Conservation (phyloP, 768 basidiomycete genomes). For the Hygrophoropsis aurantiaca region DNA sequence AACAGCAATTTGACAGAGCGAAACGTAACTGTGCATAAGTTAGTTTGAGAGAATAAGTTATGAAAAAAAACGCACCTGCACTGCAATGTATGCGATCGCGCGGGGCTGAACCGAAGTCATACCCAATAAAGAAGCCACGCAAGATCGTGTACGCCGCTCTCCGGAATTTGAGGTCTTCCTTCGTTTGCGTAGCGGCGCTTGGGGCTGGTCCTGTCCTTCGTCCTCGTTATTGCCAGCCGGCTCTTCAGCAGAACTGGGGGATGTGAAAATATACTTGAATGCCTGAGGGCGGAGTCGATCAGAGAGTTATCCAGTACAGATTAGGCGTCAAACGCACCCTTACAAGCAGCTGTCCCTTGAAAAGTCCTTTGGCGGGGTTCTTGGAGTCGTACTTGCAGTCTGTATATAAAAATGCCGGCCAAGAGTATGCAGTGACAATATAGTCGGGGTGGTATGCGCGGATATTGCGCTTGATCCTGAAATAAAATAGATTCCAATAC, state of each 20-base stretch:
- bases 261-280: constrained; percentile 17
- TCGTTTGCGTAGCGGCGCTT: too few relatives aligned
- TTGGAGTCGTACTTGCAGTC: constrained; percentile 5
- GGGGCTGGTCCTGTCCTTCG: not conserved
- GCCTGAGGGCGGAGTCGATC: constrained; percentile 4
- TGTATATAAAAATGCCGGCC: constrained; percentile 20
- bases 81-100: constrained; percentile 21
- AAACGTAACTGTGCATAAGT: constrained; percentile 13
- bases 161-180: not conserved
- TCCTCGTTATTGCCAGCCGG: not conserved
- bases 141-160: constrained; percentile 6
- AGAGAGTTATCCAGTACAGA: not conserved
- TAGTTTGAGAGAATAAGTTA: too few relatives aligned
- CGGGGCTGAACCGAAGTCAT: constrained; percentile 15
- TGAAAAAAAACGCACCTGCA: constrained; percentile 16
- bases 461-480: constrained; percentile 6
- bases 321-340: constrained; percentile 9
- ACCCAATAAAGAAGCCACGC: constrained; percentile 6
- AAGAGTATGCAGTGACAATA: constrained; percentile 11
- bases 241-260: constrained; percentile 14
- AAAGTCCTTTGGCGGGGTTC: constrained; percentile 13
- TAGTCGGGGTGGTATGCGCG: constrained; percentile 13
- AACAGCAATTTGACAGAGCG: constrained; percentile 6
- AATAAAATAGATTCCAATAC: not conserved
- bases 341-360: constrained; percentile 14